phyloP scores from a whole-genome alignment of 2,329 filamentous ascomycete genomes.

The Sporothrix brasiliensis region DNA sequence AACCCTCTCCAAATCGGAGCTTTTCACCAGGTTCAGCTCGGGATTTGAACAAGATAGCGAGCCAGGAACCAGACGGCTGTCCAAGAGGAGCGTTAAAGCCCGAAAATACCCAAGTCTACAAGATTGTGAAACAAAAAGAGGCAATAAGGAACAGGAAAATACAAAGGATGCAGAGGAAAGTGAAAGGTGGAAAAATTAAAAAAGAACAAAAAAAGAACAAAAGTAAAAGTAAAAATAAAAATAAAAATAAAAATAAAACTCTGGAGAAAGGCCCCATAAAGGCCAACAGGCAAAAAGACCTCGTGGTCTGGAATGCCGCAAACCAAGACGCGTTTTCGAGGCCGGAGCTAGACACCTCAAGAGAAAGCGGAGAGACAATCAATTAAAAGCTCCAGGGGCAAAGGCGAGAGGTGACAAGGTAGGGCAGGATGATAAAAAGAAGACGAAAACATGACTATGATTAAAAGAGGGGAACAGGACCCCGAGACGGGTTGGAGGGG shows the following conservation, averaged over 20 bases:
- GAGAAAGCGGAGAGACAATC: background rate
- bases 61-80: background rate
- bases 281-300: background rate
- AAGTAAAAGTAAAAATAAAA: background rate
- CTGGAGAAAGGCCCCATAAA: background rate
- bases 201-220: background rate
- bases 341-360: background rate
- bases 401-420: too few species aligned
- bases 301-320: background rate
- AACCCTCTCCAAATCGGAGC: background rate
- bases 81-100: background rate
- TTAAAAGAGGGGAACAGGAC: background rate
- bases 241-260: background rate
- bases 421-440: too few species aligned
- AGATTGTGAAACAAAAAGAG: constrained; percentile 4
- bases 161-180: background rate
- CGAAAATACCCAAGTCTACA: background rate
- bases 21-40: too few species aligned
- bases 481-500: constrained; percentile 8
- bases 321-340: background rate
- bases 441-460: too few species aligned
- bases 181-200: background rate
- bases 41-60: background rate
- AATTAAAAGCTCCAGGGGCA: background rate
- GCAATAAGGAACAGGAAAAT: background rate